These are phyloP conservation scores for Neonectria magnoliae DNA, from an alignment of 2,329 filamentous ascomycete species.

Conservation along the genomic window DNA sequence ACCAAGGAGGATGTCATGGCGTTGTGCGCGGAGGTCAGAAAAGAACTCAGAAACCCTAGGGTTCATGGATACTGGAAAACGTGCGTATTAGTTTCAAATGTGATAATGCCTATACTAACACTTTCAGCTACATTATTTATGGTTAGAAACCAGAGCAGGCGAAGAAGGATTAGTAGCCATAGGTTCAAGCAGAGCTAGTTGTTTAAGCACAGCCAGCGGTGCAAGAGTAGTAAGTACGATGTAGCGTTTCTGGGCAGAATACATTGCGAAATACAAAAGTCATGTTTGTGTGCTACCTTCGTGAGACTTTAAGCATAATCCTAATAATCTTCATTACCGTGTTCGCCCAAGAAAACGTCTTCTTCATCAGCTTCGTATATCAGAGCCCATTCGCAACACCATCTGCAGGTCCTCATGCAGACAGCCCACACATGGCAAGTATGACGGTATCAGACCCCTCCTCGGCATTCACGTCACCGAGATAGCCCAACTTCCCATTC, in stretches of 20 bases:
- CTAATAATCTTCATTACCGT: too few species aligned
- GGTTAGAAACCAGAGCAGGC: not conserved
- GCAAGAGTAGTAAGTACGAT: not conserved
- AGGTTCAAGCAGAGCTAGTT: not conserved
- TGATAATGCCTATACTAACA: not conserved
- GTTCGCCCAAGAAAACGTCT: not conserved
- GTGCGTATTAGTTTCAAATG: not conserved
- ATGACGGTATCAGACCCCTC: conserved; percentile 36
- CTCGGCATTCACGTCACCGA: conserved; percentile 44
- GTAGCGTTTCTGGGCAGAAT: not conserved
- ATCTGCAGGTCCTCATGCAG: not conserved
- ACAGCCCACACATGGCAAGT: conserved; percentile 43
- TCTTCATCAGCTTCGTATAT: not conserved
- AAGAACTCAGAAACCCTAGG: conserved; percentile 3
- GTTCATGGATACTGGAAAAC: conserved; percentile 9
- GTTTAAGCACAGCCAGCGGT: too few species aligned
- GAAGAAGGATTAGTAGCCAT: not conserved
- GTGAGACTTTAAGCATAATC: too few species aligned
- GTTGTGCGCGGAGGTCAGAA: not conserved
- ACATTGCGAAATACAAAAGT: not conserved
- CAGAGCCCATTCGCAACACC: not conserved
- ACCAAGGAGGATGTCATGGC: not conserved
- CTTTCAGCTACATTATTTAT: not conserved
- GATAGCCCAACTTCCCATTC: conserved; percentile 43
- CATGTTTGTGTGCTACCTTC: not conserved